Percentiles rank a stretch among this genome's conserved stretches.
These are phyloP conservation scores for Epichloe coenophiala DNA, from an alignment of 2,329 filamentous ascomycete species.

Conservation along the genomic window DNA sequence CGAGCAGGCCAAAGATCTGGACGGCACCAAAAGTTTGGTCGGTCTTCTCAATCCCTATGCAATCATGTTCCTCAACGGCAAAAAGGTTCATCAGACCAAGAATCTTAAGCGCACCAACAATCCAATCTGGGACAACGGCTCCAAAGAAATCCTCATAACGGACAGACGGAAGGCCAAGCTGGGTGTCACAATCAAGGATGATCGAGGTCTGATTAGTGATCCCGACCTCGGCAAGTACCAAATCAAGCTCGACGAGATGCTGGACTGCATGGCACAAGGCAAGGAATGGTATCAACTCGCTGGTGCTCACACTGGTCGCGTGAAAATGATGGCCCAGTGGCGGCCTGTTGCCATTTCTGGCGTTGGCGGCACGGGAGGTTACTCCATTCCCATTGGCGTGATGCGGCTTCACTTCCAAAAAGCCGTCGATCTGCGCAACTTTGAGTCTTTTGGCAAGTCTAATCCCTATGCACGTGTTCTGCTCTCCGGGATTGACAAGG, in stretches of 20 bases:
- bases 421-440: slow-evolving; percentile 72
- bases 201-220: slow-evolving; percentile 72
- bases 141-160: slow-evolving; percentile 89
- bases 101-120: slow-evolving; percentile 96
- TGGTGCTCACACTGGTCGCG: slow-evolving; percentile 68
- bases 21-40: slow-evolving; percentile 81
- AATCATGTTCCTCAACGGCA: slow-evolving; percentile 76
- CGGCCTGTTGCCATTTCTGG: slow-evolving; percentile 84
- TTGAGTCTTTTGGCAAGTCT: slow-evolving; percentile 92
- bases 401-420: slow-evolving; percentile 86
- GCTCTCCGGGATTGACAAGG: slow-evolving; percentile 81
- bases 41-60: slow-evolving; percentile 88
- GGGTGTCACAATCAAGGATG: slow-evolving; percentile 88
- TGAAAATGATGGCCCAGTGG: slow-evolving; percentile 88
- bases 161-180: slow-evolving; percentile 84
- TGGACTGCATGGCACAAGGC: slow-evolving; percentile 80
- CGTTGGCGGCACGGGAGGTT: slow-evolving; percentile 69
- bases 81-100: slow-evolving; percentile 77
- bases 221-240: slow-evolving; percentile 84
- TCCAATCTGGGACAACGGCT: slow-evolving; percentile 86
- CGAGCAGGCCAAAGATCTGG: slow-evolving; percentile 92
- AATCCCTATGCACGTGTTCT: slow-evolving; percentile 87
- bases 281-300: slow-evolving; percentile 92
- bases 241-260: slow-evolving; percentile 87
- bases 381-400: slow-evolving; percentile 86